Evolutionary conservation across 768 basidiomycete genomes (phyloP).

Genomic region (Lyophyllum semitale): DNA sequence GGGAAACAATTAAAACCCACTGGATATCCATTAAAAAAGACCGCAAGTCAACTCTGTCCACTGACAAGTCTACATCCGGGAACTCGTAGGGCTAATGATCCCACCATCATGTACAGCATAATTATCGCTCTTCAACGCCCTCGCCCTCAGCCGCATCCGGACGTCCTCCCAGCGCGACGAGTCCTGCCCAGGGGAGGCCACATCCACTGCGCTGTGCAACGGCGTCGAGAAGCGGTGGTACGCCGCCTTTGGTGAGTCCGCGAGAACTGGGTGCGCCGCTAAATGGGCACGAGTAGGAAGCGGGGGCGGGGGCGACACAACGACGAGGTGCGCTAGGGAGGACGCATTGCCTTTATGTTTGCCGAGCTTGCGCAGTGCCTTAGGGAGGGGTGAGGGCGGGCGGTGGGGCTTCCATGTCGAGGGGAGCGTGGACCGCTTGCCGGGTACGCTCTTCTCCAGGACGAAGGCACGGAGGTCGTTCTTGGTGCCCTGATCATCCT

Average conservation of each 20-base stretch:
- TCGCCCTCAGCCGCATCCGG: slow-evolving; percentile 13
- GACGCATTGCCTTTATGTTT: slow-evolving; percentile 9
- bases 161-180: slow-evolving; percentile 10
- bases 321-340: neutral
- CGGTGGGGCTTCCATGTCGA: slow-evolving; percentile 19
- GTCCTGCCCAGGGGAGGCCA: neutral
- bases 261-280: neutral
- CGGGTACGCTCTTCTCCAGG: neutral
- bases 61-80: neutral
- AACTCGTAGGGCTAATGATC: slow-evolving; percentile 15
- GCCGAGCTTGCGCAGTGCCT: neutral
- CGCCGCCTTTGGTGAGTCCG: neutral
- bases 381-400: slow-evolving; percentile 19
- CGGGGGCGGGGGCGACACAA: slow-evolving; percentile 9
- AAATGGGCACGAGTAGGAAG: slow-evolving; percentile 5
- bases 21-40: no score
- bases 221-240: slow-evolving; percentile 9
- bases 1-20: no score
- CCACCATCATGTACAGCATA: slow-evolving; percentile 19
- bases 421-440: neutral
- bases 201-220: neutral
- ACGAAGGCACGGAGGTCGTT: neutral
- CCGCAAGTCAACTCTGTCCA: no score
- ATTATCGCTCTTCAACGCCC: slow-evolving; percentile 17
- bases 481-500: neutral